phyloP scores from a whole-genome alignment of 164 flowering plant species.

The Tinospora cordifolia region DNA sequence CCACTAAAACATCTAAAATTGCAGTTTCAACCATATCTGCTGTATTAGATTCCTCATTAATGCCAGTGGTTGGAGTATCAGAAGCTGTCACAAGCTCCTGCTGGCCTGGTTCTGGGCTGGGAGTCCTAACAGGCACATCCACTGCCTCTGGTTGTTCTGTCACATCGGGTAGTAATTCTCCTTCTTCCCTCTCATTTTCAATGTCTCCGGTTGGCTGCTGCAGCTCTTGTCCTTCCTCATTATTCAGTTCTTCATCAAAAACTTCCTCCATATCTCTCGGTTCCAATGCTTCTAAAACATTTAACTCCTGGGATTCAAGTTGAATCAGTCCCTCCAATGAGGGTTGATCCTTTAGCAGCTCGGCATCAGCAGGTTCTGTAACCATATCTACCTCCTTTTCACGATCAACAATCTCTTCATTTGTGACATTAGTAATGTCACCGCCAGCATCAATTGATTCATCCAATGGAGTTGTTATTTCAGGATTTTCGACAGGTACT shows the following conservation, averaged over 20 bases:
- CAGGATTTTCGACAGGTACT: slow-evolving; percentile 22
- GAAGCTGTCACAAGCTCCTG: slow-evolving; percentile 26
- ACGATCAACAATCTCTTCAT: slow-evolving; percentile 36
- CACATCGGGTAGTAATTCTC: slow-evolving; percentile 55
- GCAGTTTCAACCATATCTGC: slow-evolving; percentile 29
- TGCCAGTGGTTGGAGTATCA: slow-evolving; percentile 26
- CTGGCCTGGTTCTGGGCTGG: slow-evolving; percentile 31
- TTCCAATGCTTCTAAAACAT: slow-evolving; percentile 25
- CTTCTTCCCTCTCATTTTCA: slow-evolving; percentile 72
- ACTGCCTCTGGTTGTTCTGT: slow-evolving; percentile 33
- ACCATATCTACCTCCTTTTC: slow-evolving; percentile 33
- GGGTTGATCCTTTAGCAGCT: slow-evolving; percentile 19
- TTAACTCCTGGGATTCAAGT: slow-evolving; percentile 31
- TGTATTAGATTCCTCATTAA: slow-evolving; percentile 21
- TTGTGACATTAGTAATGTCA: slow-evolving; percentile 27
- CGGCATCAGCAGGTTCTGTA: slow-evolving; percentile 27
- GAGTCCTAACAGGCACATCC: slow-evolving; percentile 17
- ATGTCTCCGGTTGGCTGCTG: slow-evolving; percentile 27
- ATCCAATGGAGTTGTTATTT: slow-evolving; percentile 22
- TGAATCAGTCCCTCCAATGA: slow-evolving; percentile 20
- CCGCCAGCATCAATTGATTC: slow-evolving; percentile 32
- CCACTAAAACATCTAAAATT: slow-evolving; percentile 25
- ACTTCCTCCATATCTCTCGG: slow-evolving; percentile 25
- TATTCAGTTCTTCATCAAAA: slow-evolving; percentile 32
- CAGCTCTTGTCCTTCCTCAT: slow-evolving; percentile 33